A percentile compares a stretch with the other conserved stretches of the same genome.
Evolutionary conservation across 1,284 basidiomycete genomes (phyloP).

Genomic region (Takashimella koratensis): DNA sequence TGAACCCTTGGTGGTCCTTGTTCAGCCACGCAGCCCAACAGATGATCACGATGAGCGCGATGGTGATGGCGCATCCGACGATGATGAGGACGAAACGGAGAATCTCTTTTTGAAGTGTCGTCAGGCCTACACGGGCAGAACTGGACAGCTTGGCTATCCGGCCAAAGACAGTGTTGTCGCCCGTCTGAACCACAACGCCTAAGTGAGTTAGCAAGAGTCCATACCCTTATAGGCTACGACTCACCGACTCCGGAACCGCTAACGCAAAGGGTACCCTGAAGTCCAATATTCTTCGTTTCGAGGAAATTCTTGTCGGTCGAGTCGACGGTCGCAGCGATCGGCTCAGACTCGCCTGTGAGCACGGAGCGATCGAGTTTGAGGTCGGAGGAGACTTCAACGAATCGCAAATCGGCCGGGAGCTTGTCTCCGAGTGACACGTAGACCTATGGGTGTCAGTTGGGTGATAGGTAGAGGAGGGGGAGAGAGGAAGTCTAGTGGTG

Average conservation of each 20-base stretch:
- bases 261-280: slow-evolving; percentile 62
- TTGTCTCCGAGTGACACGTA: slow-evolving; percentile 50
- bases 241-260: slow-evolving; percentile 59
- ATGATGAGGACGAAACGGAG: slow-evolving; percentile 52
- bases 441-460: slow-evolving; percentile 4
- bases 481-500: background rate
- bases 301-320: slow-evolving; percentile 58
- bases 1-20: slow-evolving; percentile 55
- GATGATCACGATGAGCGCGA: slow-evolving; percentile 54
- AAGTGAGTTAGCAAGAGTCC: too few relatives aligned
- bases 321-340: slow-evolving; percentile 56
- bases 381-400: slow-evolving; percentile 55
- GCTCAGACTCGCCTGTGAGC: slow-evolving; percentile 61
- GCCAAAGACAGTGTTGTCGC: slow-evolving; percentile 60
- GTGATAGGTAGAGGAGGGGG: background rate
- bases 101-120: slow-evolving; percentile 50
- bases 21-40: slow-evolving; percentile 57
- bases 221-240: too few relatives aligned
- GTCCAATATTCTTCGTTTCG: slow-evolving; percentile 62
- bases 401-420: slow-evolving; percentile 55
- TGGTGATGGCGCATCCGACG: slow-evolving; percentile 53
- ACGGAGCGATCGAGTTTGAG: slow-evolving; percentile 61
- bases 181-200: slow-evolving; percentile 58
- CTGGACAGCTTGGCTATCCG: slow-evolving; percentile 59
- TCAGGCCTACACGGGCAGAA: slow-evolving; percentile 50